These are phyloP conservation scores for Ceratopteris richardii DNA, from an alignment of 75 land plant species.

Conservation along the genomic window DNA sequence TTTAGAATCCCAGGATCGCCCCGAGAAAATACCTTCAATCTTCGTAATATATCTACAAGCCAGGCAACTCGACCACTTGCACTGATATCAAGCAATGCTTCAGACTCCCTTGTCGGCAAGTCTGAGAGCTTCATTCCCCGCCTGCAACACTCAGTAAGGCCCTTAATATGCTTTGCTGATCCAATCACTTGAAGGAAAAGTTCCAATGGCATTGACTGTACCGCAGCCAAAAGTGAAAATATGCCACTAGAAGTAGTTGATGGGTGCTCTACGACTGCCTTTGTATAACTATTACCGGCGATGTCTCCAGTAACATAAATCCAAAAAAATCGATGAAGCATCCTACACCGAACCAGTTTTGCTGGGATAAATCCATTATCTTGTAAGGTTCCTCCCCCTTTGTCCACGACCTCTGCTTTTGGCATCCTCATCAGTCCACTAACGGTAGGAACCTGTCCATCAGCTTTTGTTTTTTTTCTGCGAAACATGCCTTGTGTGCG, in stretches of 20 bases:
- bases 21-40: constrained; percentile 81
- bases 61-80: constrained; percentile 73
- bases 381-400: constrained; percentile 42
- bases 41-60: constrained; percentile 60
- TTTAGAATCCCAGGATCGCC: no score
- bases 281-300: constrained; percentile 25
- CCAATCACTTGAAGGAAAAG: constrained; percentile 88
- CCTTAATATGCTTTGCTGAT: constrained; percentile 42
- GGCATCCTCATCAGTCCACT: constrained; percentile 39
- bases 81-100: constrained; percentile 41
- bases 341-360: constrained; percentile 86
- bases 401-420: constrained; percentile 8
- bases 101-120: constrained; percentile 49
- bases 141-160: constrained; percentile 52
- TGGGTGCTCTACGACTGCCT: constrained; percentile 8
- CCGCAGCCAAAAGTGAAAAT: constrained; percentile 51
- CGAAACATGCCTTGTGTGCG: constrained; percentile 41
- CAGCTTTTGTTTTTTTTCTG: constrained; percentile 18
- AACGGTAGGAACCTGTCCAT: constrained; percentile 37
- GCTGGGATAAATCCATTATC: constrained; percentile 80
- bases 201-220: constrained; percentile 83
- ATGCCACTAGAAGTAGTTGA: constrained; percentile 12
- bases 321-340: constrained; percentile 87
- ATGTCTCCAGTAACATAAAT: constrained; percentile 36
- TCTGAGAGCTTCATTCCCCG: constrained; percentile 62